These are phyloP conservation scores for Lactifluus pinguis DNA, from an alignment of 768 basidiomycete species.

Conservation along the genomic window DNA sequence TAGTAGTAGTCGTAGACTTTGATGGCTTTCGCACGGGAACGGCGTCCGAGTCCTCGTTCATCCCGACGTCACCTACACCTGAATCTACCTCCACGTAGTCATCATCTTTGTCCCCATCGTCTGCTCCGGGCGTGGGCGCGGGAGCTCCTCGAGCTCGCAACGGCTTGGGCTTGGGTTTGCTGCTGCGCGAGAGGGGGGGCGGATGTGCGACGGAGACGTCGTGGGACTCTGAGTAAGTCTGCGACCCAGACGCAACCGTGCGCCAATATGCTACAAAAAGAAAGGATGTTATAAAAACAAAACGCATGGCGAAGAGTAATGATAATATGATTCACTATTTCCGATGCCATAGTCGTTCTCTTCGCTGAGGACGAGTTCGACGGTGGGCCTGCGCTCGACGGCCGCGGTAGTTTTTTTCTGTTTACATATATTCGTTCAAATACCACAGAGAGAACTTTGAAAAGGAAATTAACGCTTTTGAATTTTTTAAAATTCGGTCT, in stretches of 20 bases:
- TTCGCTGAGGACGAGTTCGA: constrained; percentile 44
- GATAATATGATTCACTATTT: constrained; percentile 28
- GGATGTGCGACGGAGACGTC: constrained; percentile 6
- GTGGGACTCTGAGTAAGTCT: constrained; percentile 47
- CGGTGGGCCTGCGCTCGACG: constrained; percentile 23
- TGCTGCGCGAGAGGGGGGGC: neutral
- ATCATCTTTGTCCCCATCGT: neutral
- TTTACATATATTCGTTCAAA: neutral
- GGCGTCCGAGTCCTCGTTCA: neutral
- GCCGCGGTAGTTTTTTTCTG: constrained; percentile 23
- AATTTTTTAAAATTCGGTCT: constrained; percentile 66
- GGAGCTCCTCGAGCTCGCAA: neutral
- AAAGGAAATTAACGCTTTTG: constrained; percentile 42
- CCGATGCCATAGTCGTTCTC: constrained; percentile 50
- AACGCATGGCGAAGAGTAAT: neutral
- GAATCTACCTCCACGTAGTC: neutral
- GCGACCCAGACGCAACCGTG: neutral
- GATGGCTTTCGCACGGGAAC: neutral
- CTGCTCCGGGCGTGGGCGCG: no score
- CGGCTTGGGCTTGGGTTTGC: neutral
- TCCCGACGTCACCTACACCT: neutral
- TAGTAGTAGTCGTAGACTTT: neutral
- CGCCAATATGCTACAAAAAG: neutral
- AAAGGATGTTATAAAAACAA: neutral
- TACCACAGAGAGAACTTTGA: no score